Evolutionary conservation across 768 basidiomycete genomes (phyloP).

Genomic region (Kwoniella sp.): DNA sequence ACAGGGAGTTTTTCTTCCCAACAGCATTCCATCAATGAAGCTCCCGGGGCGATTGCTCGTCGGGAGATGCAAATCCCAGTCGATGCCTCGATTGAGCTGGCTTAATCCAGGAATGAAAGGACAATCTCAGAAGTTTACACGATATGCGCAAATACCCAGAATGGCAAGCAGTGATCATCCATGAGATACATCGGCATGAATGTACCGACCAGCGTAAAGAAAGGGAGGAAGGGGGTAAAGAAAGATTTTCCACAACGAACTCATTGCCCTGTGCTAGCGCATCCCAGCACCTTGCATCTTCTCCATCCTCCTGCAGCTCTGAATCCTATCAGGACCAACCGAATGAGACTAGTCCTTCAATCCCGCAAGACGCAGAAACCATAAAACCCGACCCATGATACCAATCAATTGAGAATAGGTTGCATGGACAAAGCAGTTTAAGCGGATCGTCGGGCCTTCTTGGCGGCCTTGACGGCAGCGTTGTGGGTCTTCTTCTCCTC

Average conservation of each 20-base stretch:
- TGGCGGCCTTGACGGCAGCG: conserved; percentile 64
- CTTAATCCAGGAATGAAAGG: no score
- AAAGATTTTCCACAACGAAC: conserved; percentile 3
- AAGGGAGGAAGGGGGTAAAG: conserved; percentile 4
- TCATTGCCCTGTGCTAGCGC: not conserved
- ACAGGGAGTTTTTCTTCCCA: no score
- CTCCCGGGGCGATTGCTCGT: no score
- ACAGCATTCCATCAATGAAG: no score
- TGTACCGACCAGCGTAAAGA: conserved; percentile 17
- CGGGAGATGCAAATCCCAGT: no score
- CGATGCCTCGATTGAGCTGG: no score
- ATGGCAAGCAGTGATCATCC: conserved; percentile 12
- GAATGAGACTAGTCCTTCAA: not conserved
- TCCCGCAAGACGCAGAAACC: conserved; percentile 9
- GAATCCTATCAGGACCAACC: not conserved
- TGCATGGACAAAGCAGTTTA: conserved; percentile 12
- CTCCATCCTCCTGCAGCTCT: not conserved
- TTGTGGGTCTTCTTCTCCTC: conserved; percentile 91
- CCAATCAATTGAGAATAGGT: not conserved
- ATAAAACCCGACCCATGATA: conserved; percentile 1
- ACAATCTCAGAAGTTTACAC: no score
- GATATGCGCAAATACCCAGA: not conserved
- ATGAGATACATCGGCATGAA: conserved; percentile 32
- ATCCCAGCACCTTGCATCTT: not conserved
- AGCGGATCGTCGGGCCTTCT: conserved; percentile 49